Conservation (phyloP, 169 alveolate genomes). For the Eimeria zaria region DNA sequence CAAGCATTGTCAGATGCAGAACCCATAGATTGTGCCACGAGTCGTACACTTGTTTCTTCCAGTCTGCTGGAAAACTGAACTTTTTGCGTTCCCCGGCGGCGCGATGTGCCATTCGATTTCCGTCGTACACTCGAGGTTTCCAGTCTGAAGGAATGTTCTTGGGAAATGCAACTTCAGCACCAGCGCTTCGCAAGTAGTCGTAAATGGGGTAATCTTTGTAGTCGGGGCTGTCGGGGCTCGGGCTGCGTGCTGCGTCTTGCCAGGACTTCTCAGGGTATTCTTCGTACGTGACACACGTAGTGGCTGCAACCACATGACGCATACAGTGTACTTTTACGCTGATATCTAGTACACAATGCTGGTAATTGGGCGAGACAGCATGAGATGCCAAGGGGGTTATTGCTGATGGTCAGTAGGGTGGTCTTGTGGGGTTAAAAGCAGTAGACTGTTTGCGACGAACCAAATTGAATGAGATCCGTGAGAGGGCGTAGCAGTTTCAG, state of each 20-base stretch:
- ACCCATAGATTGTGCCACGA: constrained; percentile 73
- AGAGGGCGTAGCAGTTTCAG: constrained; percentile 24
- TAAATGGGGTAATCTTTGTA: constrained; percentile 42
- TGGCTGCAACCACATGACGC: constrained; percentile 10
- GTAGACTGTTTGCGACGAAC: not conserved
- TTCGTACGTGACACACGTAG: constrained; percentile 55
- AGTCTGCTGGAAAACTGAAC: not conserved
- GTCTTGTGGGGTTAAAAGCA: not conserved
- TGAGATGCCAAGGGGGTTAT: not conserved
- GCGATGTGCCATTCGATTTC: constrained; percentile 45
- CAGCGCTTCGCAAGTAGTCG: constrained; percentile 47
- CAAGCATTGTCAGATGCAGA: not conserved
- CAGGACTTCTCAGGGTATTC: constrained; percentile 73
- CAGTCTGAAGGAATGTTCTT: constrained; percentile 26
- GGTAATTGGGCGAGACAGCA: not conserved
- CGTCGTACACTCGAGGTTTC: constrained; percentile 67
- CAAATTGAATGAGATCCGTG: constrained; percentile 59
- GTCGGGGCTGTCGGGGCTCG: constrained; percentile 67
- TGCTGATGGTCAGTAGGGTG: not conserved
- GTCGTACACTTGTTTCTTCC: constrained; percentile 65
- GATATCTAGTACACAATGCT: not conserved
- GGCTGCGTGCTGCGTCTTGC: constrained; percentile 48
- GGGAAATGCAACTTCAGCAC: constrained; percentile 71
- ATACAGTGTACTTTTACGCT: not conserved
- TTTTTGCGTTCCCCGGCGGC: constrained; percentile 27